Percentiles rank a stretch among this genome's conserved stretches.
Evolutionary conservation across 768 basidiomycete species (phyloP).

Genomic region (Mycena epipterygia): DNA sequence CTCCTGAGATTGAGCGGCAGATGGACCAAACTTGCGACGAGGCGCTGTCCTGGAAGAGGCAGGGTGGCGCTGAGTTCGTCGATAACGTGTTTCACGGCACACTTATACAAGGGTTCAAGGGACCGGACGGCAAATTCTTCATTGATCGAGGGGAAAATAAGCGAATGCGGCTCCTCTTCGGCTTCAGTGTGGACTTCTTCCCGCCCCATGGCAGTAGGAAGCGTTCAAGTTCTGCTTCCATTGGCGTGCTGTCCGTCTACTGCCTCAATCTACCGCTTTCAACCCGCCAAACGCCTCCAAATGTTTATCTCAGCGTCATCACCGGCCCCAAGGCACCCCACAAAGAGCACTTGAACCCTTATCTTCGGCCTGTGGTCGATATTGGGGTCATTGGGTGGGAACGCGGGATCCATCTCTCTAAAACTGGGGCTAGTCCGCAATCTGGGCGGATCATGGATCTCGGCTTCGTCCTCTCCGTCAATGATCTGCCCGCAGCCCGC

Average conservation of each 20-base stretch:
- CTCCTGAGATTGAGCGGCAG: constrained; percentile 22
- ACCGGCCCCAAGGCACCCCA: constrained; percentile 40
- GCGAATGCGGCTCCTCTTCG: constrained; percentile 35
- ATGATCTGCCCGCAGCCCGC: constrained; percentile 45
- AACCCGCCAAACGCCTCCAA: constrained; percentile 42
- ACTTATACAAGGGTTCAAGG: not conserved
- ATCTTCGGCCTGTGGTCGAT: constrained; percentile 43
- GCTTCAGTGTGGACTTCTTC: constrained; percentile 45
- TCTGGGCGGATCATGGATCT: not conserved
- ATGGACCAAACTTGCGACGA: constrained; percentile 22
- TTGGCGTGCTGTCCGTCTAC: constrained; percentile 42
- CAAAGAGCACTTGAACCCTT: constrained; percentile 39
- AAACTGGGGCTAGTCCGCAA: constrained; percentile 11
- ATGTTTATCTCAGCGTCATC: constrained; percentile 44
- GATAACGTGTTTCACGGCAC: constrained; percentile 6
- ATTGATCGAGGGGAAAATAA: constrained; percentile 25
- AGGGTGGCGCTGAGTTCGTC: not conserved
- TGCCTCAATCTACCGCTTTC: constrained; percentile 44
- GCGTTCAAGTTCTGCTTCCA: constrained; percentile 31
- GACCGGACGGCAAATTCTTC: constrained; percentile 26
- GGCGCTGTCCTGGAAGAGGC: not conserved
- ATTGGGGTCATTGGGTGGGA: constrained; percentile 36
- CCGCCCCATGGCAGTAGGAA: constrained; percentile 38
- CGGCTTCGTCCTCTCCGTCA: constrained; percentile 31
- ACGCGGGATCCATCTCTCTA: constrained; percentile 24